Evolutionary conservation across 805 yeast species (phyloP), one percentile per base, ranked within the genome.

Genomic region (Saccharomycopsis fodiens): DNA sequence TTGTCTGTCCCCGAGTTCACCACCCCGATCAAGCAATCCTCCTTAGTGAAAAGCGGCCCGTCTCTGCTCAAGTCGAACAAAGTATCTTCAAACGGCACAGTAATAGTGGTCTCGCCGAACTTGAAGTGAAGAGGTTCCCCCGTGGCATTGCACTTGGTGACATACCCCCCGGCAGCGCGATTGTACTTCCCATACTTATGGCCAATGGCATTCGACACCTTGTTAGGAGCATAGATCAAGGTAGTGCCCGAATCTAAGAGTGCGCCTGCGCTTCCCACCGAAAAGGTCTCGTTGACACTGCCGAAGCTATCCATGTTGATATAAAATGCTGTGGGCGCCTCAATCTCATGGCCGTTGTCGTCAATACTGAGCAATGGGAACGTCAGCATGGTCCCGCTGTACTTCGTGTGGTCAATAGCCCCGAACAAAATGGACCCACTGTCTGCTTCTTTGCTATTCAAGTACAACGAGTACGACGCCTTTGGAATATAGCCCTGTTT

Each of bases 401-500:
- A 79, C 61, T 81, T 82, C 32, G 75, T 70, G 48, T 71, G 73
- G 56, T 83, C 91, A 23, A 78, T 70, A 23, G 80, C 89, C 37
- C 93, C 91, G 64, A 83, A 84, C 39, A 83, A 59, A 17, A 83
- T 66, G 10, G 70, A 62, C 3, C 87, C 89, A 0, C 73, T 61
- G 29, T 61, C 59, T 8, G 68, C 54, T 4, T 57, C 40, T 2
- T 58, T 54, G 2, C 65, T 61, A 53, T 78, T 72, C 59, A 85
- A 67, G 54, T 67, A 82, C 44, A 85, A 64, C 0, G 91, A 82
- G 59, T 81, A 85, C 1, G 76, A 73, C 34, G 69, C 68, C 41
- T 70, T 70, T 40, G 69, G 55, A 49, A 78, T 82, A 32, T 73
- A 56, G 0, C 88, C 88, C 42, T 74, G 72, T 27, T 65, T 58